Evolutionary conservation across 441 rosid species (phyloP).

Genomic region (Bruguiera hainesii): DNA sequence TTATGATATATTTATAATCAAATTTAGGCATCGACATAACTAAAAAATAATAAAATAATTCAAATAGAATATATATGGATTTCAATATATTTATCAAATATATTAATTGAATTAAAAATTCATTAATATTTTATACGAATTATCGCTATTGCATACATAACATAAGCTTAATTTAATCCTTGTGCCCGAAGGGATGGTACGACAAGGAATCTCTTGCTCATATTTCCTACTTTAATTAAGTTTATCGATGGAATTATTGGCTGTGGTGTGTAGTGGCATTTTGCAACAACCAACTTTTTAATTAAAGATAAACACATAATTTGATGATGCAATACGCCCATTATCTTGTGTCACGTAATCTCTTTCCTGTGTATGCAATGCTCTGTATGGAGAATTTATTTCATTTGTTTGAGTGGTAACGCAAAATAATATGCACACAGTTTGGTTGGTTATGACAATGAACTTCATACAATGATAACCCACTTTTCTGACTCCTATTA

Average conservation of each 20-base stretch:
- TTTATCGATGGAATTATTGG: background rate
- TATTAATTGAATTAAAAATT: no score
- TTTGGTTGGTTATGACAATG: background rate
- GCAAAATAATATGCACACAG: background rate
- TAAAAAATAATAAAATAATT: no score
- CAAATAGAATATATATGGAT: no score
- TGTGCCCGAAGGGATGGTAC: background rate
- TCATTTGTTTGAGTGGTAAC: background rate
- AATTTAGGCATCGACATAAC: no score
- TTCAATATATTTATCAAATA: no score
- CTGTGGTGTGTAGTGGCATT: background rate
- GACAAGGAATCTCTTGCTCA: background rate
- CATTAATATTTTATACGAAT: no score
- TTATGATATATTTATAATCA: no score
- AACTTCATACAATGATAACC: background rate
- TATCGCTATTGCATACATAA: no score
- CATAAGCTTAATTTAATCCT: background rate
- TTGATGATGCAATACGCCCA: background rate
- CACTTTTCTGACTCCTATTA: no score
- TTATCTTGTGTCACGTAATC: background rate
- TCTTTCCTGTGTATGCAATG: background rate
- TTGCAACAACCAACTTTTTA: background rate
- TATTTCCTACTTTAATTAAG: background rate
- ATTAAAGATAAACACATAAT: background rate
- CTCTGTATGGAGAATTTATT: background rate